These are phyloP conservation scores for Boletellus deceptivus DNA, from an alignment of 1,284 basidiomycete genomes.

Conservation along the genomic window DNA sequence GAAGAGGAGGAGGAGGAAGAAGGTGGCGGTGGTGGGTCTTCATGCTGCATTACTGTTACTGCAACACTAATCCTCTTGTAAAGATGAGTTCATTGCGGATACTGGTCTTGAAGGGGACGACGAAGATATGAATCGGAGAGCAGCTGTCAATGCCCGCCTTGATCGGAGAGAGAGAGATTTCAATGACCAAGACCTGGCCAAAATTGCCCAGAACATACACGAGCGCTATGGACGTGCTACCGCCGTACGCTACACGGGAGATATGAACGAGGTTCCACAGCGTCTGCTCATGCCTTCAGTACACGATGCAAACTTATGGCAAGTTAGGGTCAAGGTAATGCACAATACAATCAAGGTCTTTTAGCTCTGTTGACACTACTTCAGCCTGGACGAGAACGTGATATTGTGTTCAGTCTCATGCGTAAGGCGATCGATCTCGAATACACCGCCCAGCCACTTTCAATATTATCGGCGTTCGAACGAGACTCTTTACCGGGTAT, in stretches of 20 bases:
- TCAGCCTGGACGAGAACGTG: slow-evolving; percentile 87
- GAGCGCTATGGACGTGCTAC: slow-evolving; percentile 71
- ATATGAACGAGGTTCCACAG: slow-evolving; percentile 94
- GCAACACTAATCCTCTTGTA: slow-evolving; percentile 11
- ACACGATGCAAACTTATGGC: slow-evolving; percentile 95
- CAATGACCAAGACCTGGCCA: slow-evolving; percentile 82
- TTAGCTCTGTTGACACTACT: slow-evolving; percentile 3
- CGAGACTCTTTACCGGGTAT: slow-evolving; percentile 93
- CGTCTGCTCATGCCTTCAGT: slow-evolving; percentile 93
- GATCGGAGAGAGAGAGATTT: slow-evolving; percentile 75
- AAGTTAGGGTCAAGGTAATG: slow-evolving; percentile 87
- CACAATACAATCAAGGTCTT: background rate
- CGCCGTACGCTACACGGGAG: slow-evolving; percentile 77
- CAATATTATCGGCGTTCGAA: slow-evolving; percentile 91
- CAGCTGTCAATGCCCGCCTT: slow-evolving; percentile 74
- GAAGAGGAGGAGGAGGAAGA: slow-evolving; percentile 94
- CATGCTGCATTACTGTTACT: background rate
- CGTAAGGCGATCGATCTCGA: slow-evolving; percentile 85
- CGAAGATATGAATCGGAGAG: slow-evolving; percentile 59
- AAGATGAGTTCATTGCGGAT: slow-evolving; percentile 84
- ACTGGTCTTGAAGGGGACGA: slow-evolving; percentile 69
- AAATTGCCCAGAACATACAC: slow-evolving; percentile 83
- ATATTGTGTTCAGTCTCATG: slow-evolving; percentile 93
- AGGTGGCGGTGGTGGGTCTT: slow-evolving; percentile 60
- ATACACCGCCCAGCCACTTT: slow-evolving; percentile 73